A percentile compares a stretch with the other conserved stretches of the same genome.
These are phyloP conservation scores for Eucalyptus rudis DNA, from an alignment of 345 rosid genomes.

Conservation along the genomic window DNA sequence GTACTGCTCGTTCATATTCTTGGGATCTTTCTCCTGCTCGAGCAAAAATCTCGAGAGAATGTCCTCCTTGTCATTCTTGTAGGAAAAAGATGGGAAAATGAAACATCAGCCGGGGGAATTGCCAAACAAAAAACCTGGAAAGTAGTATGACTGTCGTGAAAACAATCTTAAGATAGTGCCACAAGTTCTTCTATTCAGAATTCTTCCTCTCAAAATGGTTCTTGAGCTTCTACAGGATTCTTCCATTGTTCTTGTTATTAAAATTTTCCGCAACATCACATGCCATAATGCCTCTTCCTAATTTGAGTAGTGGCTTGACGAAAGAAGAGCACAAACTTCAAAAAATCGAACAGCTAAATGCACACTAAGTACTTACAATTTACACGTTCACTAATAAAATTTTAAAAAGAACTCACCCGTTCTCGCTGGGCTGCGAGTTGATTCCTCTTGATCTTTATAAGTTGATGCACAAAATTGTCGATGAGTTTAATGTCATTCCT, in stretches of 20 bases:
- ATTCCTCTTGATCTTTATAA: conserved; percentile 36
- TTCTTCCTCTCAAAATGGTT: neutral
- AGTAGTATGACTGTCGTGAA: neutral
- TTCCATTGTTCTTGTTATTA: neutral
- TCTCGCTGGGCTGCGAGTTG: conserved; percentile 1
- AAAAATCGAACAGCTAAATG: neutral
- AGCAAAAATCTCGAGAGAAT: conserved; percentile 50
- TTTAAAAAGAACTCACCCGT: conserved; percentile 6
- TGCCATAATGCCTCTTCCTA: neutral
- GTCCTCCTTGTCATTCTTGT: conserved; percentile 48
- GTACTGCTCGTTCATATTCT: conserved; percentile 45
- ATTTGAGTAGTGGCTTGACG: neutral
- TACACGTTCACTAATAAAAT: neutral
- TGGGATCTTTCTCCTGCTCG: conserved; percentile 45
- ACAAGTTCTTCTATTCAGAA: neutral
- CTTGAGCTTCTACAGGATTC: neutral
- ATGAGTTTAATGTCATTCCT: conserved; percentile 29
- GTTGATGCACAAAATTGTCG: conserved; percentile 31
- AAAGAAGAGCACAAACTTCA: neutral
- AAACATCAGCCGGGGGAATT: neutral
- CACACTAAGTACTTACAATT: neutral
- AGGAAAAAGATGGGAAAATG: neutral
- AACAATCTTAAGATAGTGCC: neutral
- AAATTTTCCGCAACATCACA: neutral
- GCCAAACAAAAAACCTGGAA: neutral